Evolutionary conservation across 345 rosid genomes (phyloP).

Genomic region (Moricandia moricandioides): DNA sequence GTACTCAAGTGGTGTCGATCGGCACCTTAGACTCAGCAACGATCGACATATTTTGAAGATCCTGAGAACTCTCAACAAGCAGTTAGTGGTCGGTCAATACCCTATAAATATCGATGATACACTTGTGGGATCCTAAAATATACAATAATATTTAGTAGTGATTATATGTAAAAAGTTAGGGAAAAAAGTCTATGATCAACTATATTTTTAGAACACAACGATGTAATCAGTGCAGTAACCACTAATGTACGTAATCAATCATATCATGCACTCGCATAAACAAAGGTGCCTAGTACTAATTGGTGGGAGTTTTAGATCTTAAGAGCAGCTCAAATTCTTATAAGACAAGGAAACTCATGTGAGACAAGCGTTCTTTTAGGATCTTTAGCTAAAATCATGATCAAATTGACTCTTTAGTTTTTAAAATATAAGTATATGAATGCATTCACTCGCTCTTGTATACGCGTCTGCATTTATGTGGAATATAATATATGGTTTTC

Average conservation of each 20-base stretch:
- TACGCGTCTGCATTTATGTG: slow-evolving; percentile 26
- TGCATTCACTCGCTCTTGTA: slow-evolving; percentile 22
- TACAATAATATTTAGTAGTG: too few relatives aligned
- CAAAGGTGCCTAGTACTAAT: not conserved
- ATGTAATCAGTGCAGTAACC: too few relatives aligned
- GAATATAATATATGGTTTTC: slow-evolving; percentile 24
- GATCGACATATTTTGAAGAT: too few relatives aligned
- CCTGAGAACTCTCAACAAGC: too few relatives aligned
- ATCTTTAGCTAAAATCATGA: slow-evolving; percentile 48
- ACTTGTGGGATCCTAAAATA: too few relatives aligned
- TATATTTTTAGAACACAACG: too few relatives aligned
- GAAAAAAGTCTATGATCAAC: too few relatives aligned
- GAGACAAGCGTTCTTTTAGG: slow-evolving; percentile 56
- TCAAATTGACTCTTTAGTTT: slow-evolving; percentile 22
- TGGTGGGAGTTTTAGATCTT: slow-evolving; percentile 20
- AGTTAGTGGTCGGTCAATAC: too few relatives aligned
- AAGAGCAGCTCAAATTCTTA: slow-evolving; percentile 16
- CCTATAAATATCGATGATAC: too few relatives aligned
- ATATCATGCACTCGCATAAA: not conserved
- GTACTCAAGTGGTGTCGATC: too few relatives aligned
- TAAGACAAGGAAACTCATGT: slow-evolving; percentile 48
- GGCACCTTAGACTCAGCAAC: too few relatives aligned
- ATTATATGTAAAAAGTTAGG: too few relatives aligned
- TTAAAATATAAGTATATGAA: slow-evolving; percentile 15
- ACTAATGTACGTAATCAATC: not conserved